Evolutionary conservation across 306 rosid species (phyloP), one percentile per base, ranked within the genome.

Genomic region (Crotalaria pallida): DNA sequence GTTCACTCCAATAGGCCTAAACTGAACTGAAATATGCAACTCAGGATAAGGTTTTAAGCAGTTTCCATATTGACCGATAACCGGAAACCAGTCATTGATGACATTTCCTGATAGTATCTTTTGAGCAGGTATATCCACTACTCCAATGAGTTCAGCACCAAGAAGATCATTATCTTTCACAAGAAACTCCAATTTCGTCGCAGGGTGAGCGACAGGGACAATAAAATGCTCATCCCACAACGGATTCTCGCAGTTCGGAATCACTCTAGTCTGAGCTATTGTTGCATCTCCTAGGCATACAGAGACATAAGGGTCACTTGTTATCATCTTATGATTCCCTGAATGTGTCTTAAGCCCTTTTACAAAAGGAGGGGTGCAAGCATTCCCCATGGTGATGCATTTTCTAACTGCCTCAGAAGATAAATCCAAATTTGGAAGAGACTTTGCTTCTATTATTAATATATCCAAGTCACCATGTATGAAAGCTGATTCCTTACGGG

Each of bases 261-360:
- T 85, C 1, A 89, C 85, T 75, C 89, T 78, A 5, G 92, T 86
- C 59, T 79, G 88, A 55, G 89, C 96, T 34, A 89, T 74, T 40
- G 96, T 86, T 8, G 96, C 96, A 11, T 88, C 92, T 18, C 87
- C 77, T 13, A 89, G 29, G 72, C 86, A 83, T 0, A 89, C 79
- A 18, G 92, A 86, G 41, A 89, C 92, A 67, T 89, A 89, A 64
- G 96, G 96, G 55, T 89, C 96, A 69, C 96, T 89, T n/a, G 92
- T 89, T 62, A 84, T 81, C 62, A 65, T 58, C 12, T 83, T 13
- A 10, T 77, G 77, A 40, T 73, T 89, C 51, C 88, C 84, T 1
- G 81, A 51, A 58, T 9, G 77, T 3, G 79, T n/a, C 65, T 48
- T 82, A 3, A 59, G 80, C 29, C 76, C 68, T 69, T 73, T 86